Conservation (phyloP, 1,139 yeast species). For the Hyphopichia burtonii region DNA sequence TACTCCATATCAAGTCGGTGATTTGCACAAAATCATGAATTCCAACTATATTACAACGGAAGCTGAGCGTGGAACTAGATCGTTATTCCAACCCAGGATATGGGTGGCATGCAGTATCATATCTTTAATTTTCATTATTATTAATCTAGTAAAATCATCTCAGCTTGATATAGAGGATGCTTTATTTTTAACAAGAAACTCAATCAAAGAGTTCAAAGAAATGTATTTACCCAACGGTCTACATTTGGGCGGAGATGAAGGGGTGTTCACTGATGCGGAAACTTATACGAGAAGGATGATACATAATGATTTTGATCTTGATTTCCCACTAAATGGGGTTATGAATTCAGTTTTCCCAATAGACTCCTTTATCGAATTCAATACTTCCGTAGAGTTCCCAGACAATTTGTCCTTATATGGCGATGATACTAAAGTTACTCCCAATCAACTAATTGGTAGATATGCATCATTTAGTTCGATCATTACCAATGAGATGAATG, state of each 20-base stretch:
- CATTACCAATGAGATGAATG: conserved; percentile 21
- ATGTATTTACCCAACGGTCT: conserved; percentile 11
- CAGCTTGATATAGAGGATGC: conserved; percentile 26
- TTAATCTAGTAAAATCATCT: conserved; percentile 6
- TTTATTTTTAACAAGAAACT: conserved; percentile 24
- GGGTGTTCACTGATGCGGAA: background rate
- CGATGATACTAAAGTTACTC: conserved; percentile 8
- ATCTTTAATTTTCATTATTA: conserved; percentile 8
- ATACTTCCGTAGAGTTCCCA: conserved; percentile 11
- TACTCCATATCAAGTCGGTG: too few species aligned
- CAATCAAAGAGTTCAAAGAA: conserved; percentile 22
- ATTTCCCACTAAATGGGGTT: conserved; percentile 37
- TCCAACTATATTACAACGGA: background rate
- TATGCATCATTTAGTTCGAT: conserved; percentile 47
- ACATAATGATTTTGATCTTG: conserved; percentile 20
- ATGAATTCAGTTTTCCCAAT: conserved; percentile 45
- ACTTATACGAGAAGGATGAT: background rate
- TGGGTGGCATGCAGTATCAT: conserved; percentile 11
- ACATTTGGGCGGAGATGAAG: conserved; percentile 3
- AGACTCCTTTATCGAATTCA: conserved; percentile 34
- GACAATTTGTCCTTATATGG: background rate
- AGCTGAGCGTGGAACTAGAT: conserved; percentile 6
- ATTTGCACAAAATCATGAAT: background rate
- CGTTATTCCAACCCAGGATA: conserved; percentile 13
- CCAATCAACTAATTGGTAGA: conserved; percentile 27